These are phyloP conservation scores for Boletus vinaceobasis DNA, from an alignment of 768 basidiomycete species.

Conservation along the genomic window DNA sequence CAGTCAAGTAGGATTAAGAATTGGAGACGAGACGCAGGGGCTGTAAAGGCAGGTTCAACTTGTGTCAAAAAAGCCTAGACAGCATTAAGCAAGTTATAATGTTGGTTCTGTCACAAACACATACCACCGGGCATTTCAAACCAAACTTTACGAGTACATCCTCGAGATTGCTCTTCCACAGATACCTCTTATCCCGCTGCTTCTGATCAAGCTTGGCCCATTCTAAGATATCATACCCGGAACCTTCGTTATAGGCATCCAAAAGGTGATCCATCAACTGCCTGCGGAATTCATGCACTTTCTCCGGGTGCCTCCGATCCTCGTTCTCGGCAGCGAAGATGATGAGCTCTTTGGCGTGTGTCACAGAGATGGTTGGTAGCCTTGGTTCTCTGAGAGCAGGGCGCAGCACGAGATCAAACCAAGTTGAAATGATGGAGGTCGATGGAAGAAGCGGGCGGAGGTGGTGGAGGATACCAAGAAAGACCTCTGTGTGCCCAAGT, in stretches of 20 bases:
- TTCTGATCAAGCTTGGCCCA: slow-evolving; percentile 65
- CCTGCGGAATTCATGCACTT: slow-evolving; percentile 62
- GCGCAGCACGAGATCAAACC: slow-evolving; percentile 80
- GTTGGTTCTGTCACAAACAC: slow-evolving; percentile 28
- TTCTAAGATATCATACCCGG: slow-evolving; percentile 69
- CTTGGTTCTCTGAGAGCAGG: slow-evolving; percentile 75
- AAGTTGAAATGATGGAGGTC: slow-evolving; percentile 65
- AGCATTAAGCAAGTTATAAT: slow-evolving; percentile 3
- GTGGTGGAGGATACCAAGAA: slow-evolving; percentile 63
- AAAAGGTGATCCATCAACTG: slow-evolving; percentile 70
- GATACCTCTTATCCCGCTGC: slow-evolving; percentile 54
- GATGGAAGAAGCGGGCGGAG: slow-evolving; percentile 60
- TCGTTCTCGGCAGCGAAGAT: slow-evolving; percentile 53
- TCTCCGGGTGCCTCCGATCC: slow-evolving; percentile 43
- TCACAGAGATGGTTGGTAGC: slow-evolving; percentile 53
- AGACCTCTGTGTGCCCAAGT: slow-evolving; percentile 58
- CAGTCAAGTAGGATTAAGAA: slow-evolving; percentile 63
- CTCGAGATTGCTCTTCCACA: slow-evolving; percentile 80
- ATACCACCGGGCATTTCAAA: slow-evolving; percentile 58
- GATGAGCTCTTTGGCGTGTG: slow-evolving; percentile 71
- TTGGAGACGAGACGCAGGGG: slow-evolving; percentile 63
- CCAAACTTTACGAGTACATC: slow-evolving; percentile 69
- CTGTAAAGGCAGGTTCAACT: slow-evolving; percentile 58
- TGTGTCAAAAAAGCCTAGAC: slow-evolving; percentile 67
- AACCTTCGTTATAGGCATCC: slow-evolving; percentile 73